phyloP scores from a whole-genome alignment of 441 rosid genomes.

The Aquilaria agallochum region DNA sequence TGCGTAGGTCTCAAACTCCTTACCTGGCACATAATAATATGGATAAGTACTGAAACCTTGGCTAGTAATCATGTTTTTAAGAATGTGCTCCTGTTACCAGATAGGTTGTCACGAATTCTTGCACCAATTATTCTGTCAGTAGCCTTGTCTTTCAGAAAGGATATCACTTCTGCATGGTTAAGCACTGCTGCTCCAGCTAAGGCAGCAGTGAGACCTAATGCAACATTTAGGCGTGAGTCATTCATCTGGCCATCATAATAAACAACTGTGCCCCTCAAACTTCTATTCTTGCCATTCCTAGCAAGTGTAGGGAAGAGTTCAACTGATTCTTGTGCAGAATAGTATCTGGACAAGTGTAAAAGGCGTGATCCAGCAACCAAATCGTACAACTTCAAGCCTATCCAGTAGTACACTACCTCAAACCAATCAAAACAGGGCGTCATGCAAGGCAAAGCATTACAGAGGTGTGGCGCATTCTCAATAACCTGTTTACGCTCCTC shows the following conservation, averaged over 20 bases:
- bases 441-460: slow-evolving; percentile 96
- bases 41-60: slow-evolving; percentile 2
- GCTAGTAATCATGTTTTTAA: background rate
- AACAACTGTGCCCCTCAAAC: slow-evolving; percentile 81
- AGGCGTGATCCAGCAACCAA: slow-evolving; percentile 83
- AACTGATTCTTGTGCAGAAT: slow-evolving; percentile 72
- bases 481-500: slow-evolving; percentile 94
- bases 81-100: slow-evolving; percentile 39
- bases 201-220: slow-evolving; percentile 87
- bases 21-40: slow-evolving; percentile 35
- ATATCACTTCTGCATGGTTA: slow-evolving; percentile 90
- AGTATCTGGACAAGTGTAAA: slow-evolving; percentile 86
- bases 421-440: slow-evolving; percentile 97
- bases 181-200: slow-evolving; percentile 89
- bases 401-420: slow-evolving; percentile 88
- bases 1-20: slow-evolving; percentile 82
- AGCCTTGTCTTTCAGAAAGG: slow-evolving; percentile 66
- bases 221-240: slow-evolving; percentile 88
- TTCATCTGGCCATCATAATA: slow-evolving; percentile 99
- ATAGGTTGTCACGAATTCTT: slow-evolving; percentile 67
- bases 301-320: slow-evolving; percentile 97
- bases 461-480: slow-evolving; percentile 92
- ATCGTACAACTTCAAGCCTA: slow-evolving; percentile 96
- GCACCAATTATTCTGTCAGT: slow-evolving; percentile 64
- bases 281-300: slow-evolving; percentile 59